Base-by-base conservation (phyloP, 257 asterid genomes). In the Gentiana macrophylla region DNA sequence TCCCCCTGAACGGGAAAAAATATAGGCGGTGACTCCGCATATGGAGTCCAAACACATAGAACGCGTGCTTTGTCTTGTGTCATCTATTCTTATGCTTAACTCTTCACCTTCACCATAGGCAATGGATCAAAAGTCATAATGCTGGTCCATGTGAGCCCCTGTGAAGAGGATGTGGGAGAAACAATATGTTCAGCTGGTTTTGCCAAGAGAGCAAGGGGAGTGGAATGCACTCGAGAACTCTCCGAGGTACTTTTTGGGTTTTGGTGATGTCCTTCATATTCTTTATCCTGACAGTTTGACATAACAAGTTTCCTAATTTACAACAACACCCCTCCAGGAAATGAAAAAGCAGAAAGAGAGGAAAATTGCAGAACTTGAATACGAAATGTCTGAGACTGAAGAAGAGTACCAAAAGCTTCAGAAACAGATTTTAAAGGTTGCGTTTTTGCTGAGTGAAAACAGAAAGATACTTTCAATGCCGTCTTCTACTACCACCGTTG, bases 151-250 rank as follows among this genome's bases (percentile, higher is more conserved):
- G 68, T 65, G 8, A 75, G 81, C 51, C 78, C 81, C 34, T 65
- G 65, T 13, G 78, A 76, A 59, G 81, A 72, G 34, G 81, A 72
- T 63, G 72, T 59, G 62, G 78, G 67, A 33, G 81, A 76, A 62
- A 76, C 81, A 9, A 62, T 67, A 33, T 76, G 81, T 51, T 76
- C 81, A 2, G 59, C 70, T 52, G 55, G 68, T 61, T 72, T 76
- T 59, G 71, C 78, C 51, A 76, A 76, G 73, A 70, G 81, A 55
- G 78, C 78, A 54, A 65, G 81, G 58, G 78, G 75, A 24, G 75
- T 73, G 41, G 81, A 75, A 49, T 64, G 74, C 70, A 53, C 47
- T 54, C 55, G 75, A 62, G 78, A 75, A 55, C 61, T 71, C 35
- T 59, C 75, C 2, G 55, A 75, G 66, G 81, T 75, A 62, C 38